Conservation (phyloP, 768 basidiomycete species). For the Podaxis pistillaris region DNA sequence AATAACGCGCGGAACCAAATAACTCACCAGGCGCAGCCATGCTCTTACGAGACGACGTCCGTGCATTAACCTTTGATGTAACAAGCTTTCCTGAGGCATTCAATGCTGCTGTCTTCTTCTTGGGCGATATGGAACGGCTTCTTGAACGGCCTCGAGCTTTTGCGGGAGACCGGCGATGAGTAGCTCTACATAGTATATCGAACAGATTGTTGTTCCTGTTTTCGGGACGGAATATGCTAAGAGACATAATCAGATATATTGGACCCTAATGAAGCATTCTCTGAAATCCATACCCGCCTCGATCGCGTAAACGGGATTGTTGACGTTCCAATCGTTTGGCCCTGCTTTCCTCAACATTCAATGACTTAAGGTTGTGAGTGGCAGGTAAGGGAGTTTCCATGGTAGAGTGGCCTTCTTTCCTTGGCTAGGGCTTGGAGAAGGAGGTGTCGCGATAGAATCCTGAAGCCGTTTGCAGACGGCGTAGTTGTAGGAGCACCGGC, state of each 20-base stretch:
- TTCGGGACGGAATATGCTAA: slow-evolving; percentile 54
- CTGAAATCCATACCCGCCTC: slow-evolving; percentile 54
- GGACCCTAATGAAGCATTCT: background rate
- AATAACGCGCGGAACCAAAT: background rate
- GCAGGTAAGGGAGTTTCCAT: slow-evolving; percentile 8
- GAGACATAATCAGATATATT: background rate
- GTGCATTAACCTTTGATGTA: background rate
- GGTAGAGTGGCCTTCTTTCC: background rate
- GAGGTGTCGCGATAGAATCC: background rate
- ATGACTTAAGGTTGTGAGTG: background rate
- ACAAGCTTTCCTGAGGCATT: background rate
- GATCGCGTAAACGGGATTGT: slow-evolving; percentile 66
- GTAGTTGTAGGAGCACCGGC: background rate
- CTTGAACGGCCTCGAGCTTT: slow-evolving; percentile 19
- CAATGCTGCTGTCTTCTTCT: slow-evolving; percentile 13
- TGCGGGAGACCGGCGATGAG: slow-evolving; percentile 8
- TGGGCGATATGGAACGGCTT: slow-evolving; percentile 10
- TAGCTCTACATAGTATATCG: slow-evolving; percentile 40
- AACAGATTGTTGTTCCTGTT: slow-evolving; percentile 43
- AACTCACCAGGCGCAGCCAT: background rate
- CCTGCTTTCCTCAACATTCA: slow-evolving; percentile 56
- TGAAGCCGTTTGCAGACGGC: background rate
- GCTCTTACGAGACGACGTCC: background rate
- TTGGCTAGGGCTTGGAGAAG: background rate
- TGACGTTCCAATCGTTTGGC: slow-evolving; percentile 59